Base-by-base conservation (phyloP, 768 basidiomycete genomes). In the Rhizopogon roseolus region DNA sequence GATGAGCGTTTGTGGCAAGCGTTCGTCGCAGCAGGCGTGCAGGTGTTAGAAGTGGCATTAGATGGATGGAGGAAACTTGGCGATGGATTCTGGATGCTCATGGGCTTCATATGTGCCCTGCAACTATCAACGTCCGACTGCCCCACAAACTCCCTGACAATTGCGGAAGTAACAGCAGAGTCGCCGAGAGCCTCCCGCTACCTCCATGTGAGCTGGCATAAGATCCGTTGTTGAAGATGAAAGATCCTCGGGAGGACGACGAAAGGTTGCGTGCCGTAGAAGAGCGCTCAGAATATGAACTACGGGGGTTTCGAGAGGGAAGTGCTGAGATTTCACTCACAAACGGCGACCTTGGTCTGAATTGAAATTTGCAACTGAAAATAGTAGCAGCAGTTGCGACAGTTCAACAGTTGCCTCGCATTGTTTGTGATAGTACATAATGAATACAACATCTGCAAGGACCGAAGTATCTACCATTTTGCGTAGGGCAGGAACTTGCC, bases 401-500 rank as follows among this genome's bases (percentile, higher is more conserved):
- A n/a, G n/a, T n/a, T n/a, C 41, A 43, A 39, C 22, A 5, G 34
- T 37, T 50, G 14, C 44, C 19, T 16, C 6, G 4, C 13, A 22
- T 38, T 50, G 41, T 36, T 49, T 10, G n/a, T 29, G 38, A 39
- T 45, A 8, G 7, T 19, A 63, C 51, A 54, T 13, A 8, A 28
- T 36, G 9, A 40, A 36, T 48, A 39, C n/a, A 48, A 1, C 9
- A 36, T 28, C 38, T 9, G 54, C 38, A 32, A 22, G 29, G 17
- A 57, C 29, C 10, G 27, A 54, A 46, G 41, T 22, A 43, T 65
- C 64, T 71, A 88, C 87, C 86, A 89, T 62, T 75, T 82, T 17
- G 81, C 74, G 63, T 90, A 90, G 5, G 86, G 81, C 59, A 90
- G 72, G 72, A 88, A 90, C 64, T 90, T 90, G 56, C 88, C 88